Evolutionary conservation across 1,284 basidiomycete species (phyloP), one percentile per base, ranked within the genome.

Genomic region (Sphaerobolus stellatus): DNA sequence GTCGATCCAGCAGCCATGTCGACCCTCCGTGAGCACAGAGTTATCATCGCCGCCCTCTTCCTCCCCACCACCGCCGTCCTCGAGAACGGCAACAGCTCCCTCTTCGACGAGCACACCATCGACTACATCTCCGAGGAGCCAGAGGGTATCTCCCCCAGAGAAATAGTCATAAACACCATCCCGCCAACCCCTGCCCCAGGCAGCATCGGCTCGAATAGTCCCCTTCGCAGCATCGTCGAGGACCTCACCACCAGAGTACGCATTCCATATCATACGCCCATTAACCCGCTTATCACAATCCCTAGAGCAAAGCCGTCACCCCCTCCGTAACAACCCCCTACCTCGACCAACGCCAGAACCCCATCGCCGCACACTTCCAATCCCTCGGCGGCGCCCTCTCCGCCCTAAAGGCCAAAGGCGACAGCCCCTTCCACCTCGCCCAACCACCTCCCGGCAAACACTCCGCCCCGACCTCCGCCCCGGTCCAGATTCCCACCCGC

Each of bases 41-140:
- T 88, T 51, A 74, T 91, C 66, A 84, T 91, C 66, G 88, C 88
- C 13, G 85, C 86, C 20, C 82, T 91, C 53, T 90, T 90, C 64
- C 81, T 91, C 45, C 89, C 88, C 31, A 81, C 79, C 56, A 88
- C 87, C 31, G 79, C 80, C 45, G 77, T 82, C 46, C 71, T 83
- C n/a, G n/a, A n/a, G n/a, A n/a, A n/a, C n/a, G n/a, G n/a, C n/a
- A n/a, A n/a, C n/a, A n/a, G n/a, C n/a, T n/a, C n/a, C n/a, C n/a
- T n/a, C n/a, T n/a, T n/a, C n/a, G n/a, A n/a, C n/a, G n/a, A n/a
- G n/a, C n/a, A n/a, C n/a, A n/a, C n/a, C n/a, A n/a, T n/a, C n/a
- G n/a, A n/a, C n/a, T n/a, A 50, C 7, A 41, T 52, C 9, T 27
- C 24, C 4, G n/a, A n/a, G n/a, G n/a, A n/a, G n/a, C n/a, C n/a